Base-by-base conservation (phyloP, 148 eudicot genomes). In the Tetragonia tetragonoides region DNA sequence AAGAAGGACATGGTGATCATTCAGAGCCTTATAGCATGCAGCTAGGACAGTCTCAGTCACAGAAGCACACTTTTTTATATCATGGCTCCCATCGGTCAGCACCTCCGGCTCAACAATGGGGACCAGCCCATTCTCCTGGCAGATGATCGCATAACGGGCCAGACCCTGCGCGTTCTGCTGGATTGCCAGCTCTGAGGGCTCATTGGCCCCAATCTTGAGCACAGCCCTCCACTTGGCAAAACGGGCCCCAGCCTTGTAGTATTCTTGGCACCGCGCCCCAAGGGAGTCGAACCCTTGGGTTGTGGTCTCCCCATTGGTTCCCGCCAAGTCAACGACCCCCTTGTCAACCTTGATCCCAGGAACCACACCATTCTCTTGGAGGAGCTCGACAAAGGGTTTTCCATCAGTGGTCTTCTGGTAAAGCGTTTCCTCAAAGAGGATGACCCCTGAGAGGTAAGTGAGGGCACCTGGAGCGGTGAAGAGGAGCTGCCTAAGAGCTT, bases 181-280 rank as follows among this genome's bases (percentile, higher is more conserved):
- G 75, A 90, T 88, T 0, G 95, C 68, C 71, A 94, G 85, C 81
- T 89, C 95, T 0, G 98, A 90, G 1, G 98, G 98, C 80, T 94
- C 97, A 3, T 82, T 91, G 17, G 84, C 73, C 6, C 97, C 95
- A 3, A 94, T 94, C 87, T 94, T 94, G 53, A 94, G 92, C 41
- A 92, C 98, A 1, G 97, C 95, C 1, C 97, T 87, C 98, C 98
- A 94, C 90, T 94, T 94, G 80, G 98, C 98, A 70, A 92, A 94
- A 6, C 98, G 91, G 0, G 95, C 97, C 9, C 98, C 97, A 0
- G 95, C 95, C 86, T 89, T 88, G 85, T 95, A 95, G 89, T 87
- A 95, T 83, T 88, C 77, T 3, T 80, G 80, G 76, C 95, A 95
- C 1, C 97, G 90, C 0, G 90, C 76, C 7, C 97, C 95, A 17